Base-by-base conservation (phyloP, 805 yeast species). In the Candida golubevii region DNA sequence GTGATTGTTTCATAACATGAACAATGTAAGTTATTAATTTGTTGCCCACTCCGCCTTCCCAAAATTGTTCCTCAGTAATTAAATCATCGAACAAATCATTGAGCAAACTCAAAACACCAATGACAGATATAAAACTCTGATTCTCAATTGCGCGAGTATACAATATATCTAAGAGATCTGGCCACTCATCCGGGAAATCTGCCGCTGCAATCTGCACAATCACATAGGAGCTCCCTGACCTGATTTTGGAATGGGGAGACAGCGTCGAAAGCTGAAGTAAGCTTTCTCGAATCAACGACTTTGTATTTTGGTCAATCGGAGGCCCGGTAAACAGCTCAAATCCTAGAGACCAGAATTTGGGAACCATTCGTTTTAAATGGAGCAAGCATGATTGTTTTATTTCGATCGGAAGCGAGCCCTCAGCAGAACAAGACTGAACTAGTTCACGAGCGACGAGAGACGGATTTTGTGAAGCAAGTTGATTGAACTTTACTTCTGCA, bases 111-210 rank as follows among this genome's bases (percentile, higher is more conserved):
- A 85, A 58, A 0, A 83, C 79, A 13, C 86, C 86, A 28, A 79
- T 54, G 29, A 78, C 57, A 23, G 66, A 62, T 35, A 45, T 55
- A n/a, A 55, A 50, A 41, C 68, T 55, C 6, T 47, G 45, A 30
- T 60, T 57, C 8, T 67, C 57, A 8, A 61, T 55, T 31, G 77
- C 69, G 26, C 62, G 60, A 1, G 57, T 57, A 54, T 80, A 81
- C 15, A 88, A 56, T 7, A 61, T 61, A 30, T 63, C 57, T 44
- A 86, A 59, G 38, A 90, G 67, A 18, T 72, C 75, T 0, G 97
- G 96, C 98, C 98, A 91, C 59, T 88, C 95, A 58, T 93, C 98
- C 0, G 99, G 99, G 57, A 79, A 91, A 58, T 91, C 99, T 1
- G 82, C 85, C 3, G 85, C 84, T 0, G 96, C 88, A 12, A 91